Percentiles rank a stretch among this genome's conserved stretches.
Conservation (phyloP, 805 yeast genomes). For the Cyberlindnera japonica region DNA sequence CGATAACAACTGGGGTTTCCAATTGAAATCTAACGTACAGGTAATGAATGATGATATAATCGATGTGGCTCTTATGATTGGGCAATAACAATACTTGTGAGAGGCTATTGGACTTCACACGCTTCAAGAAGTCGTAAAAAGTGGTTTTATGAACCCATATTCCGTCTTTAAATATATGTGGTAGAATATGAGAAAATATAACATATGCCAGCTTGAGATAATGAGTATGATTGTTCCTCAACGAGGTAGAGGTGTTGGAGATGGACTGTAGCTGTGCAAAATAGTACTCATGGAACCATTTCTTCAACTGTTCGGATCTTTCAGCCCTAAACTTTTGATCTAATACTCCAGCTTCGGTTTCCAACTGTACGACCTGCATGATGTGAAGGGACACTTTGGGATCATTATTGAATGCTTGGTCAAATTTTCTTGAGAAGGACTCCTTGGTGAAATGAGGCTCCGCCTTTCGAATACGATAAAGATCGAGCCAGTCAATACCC, state of each 20-base stretch:
- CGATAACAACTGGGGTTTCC: constrained; percentile 24
- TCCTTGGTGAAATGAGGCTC: constrained; percentile 3
- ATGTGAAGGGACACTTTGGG: constrained; percentile 12
- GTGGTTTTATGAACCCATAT: constrained; percentile 20
- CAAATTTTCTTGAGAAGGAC: constrained; percentile 3
- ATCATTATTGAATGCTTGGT: constrained; percentile 10
- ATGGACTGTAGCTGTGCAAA: constrained; percentile 5
- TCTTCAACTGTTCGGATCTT: constrained; percentile 11
- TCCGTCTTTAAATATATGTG: constrained; percentile 23
- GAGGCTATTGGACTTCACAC: constrained; percentile 1
- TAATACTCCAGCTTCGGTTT: constrained; percentile 14
- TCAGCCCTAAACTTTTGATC: not conserved
- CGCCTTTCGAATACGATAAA: constrained; percentile 5
- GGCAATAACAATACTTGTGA: constrained; percentile 17
- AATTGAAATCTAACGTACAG: constrained; percentile 17
- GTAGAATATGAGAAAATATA: constrained; percentile 14
- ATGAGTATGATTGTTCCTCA: constrained; percentile 11
- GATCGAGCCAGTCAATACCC: constrained; percentile 7
- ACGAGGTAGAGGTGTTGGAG: constrained; percentile 17
- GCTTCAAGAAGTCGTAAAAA: constrained; percentile 12
- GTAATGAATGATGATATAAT: constrained; percentile 24
- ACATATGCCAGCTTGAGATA: constrained; percentile 18
- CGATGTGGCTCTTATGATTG: constrained; percentile 24
- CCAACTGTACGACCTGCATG: constrained; percentile 7
- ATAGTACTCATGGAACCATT: constrained; percentile 20